Evolutionary conservation across 2,329 filamentous ascomycete species (phyloP).

Genomic region (Exophiala viscosa): DNA sequence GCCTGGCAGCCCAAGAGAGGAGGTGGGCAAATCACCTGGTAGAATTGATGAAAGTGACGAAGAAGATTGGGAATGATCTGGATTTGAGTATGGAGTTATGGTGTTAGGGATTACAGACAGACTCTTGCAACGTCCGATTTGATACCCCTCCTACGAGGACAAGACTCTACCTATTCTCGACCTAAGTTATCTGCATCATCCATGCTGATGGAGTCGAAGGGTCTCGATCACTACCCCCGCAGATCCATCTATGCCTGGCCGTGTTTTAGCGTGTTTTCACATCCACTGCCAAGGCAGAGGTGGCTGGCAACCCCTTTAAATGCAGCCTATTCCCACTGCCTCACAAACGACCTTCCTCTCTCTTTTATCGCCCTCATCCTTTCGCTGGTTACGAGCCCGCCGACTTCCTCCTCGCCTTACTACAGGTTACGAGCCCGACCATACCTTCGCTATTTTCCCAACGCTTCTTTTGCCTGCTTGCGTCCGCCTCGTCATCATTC

Average conservation of each 20-base stretch:
- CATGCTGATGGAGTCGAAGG: too few relatives aligned
- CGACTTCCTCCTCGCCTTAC: background rate
- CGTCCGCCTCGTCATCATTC: background rate
- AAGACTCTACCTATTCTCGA: too few relatives aligned
- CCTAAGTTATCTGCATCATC: too few relatives aligned
- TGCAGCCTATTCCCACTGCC: too few relatives aligned
- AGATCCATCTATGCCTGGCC: too few relatives aligned
- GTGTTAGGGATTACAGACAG: background rate
- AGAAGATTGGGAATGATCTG: constrained; percentile 37
- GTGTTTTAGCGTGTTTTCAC: too few relatives aligned
- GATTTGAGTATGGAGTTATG: background rate
- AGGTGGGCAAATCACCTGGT: constrained; percentile 41
- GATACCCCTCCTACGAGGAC: background rate
- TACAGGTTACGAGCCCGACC: constrained; percentile 6
- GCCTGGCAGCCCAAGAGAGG: constrained; percentile 61
- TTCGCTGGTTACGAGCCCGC: too few relatives aligned
- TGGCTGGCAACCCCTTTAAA: too few relatives aligned
- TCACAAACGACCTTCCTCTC: too few relatives aligned
- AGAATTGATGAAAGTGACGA: constrained; percentile 51
- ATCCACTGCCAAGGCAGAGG: too few relatives aligned
- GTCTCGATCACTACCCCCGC: too few relatives aligned
- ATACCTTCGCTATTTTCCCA: background rate
- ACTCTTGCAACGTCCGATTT: background rate
- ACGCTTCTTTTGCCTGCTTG: background rate
- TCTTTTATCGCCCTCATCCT: too few relatives aligned